phyloP scores from a whole-genome alignment of 2,329 filamentous ascomycete genomes.

The Dothideomycetes sp. region DNA sequence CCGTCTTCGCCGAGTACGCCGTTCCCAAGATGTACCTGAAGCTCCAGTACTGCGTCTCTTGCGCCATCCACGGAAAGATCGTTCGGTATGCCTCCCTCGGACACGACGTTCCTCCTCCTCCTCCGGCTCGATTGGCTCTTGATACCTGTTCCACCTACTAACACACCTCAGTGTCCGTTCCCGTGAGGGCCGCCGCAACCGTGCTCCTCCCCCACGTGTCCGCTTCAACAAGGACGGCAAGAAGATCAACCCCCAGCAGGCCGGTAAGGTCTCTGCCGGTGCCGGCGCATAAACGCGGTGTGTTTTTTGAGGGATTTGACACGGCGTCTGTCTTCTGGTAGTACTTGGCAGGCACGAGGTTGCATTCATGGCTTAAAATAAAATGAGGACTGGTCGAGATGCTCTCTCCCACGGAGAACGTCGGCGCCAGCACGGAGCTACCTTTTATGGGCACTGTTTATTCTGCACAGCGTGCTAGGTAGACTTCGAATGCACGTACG shows the following conservation, averaged over 20 bases:
- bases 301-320: slow-evolving; percentile 15
- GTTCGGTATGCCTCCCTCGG: slow-evolving; percentile 72
- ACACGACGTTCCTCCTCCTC: neutral
- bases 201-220: slow-evolving; percentile 92
- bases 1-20: slow-evolving; percentile 97
- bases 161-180: slow-evolving; percentile 73
- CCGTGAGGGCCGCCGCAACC: slow-evolving; percentile 93
- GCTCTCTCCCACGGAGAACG: slow-evolving; percentile 9
- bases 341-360: slow-evolving; percentile 12
- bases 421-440: slow-evolving; percentile 11
- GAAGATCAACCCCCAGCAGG: slow-evolving; percentile 89
- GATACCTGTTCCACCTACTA: slow-evolving; percentile 13
- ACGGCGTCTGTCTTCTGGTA: slow-evolving; percentile 16
- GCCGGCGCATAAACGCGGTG: slow-evolving; percentile 20
- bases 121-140: neutral
- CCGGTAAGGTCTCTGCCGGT: slow-evolving; percentile 50
- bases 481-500: slow-evolving; percentile 13
- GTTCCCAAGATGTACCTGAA: slow-evolving; percentile 99
- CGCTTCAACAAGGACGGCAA: slow-evolving; percentile 99
- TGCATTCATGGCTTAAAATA: slow-evolving; percentile 14
- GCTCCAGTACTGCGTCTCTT: slow-evolving; percentile 99
- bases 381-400: slow-evolving; percentile 10
- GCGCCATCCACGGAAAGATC: slow-evolving; percentile 99
- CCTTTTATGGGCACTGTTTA: slow-evolving; percentile 14
- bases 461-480: slow-evolving; percentile 13